These are phyloP conservation scores for Metschnikowia orientalis DNA, from an alignment of 805 yeast genomes.

Conservation along the genomic window DNA sequence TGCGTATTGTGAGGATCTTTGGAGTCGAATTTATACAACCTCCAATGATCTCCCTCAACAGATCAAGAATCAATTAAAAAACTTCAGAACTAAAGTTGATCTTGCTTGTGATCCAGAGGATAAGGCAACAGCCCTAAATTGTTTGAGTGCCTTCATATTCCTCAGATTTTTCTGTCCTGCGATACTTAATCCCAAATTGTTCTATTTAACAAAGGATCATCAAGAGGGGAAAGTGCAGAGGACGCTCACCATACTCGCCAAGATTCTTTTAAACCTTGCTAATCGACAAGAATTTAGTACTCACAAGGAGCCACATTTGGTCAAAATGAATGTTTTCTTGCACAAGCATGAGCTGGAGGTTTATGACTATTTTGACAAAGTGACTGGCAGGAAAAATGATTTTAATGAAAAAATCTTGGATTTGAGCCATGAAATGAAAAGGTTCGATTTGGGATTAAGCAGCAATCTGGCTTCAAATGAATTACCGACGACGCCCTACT, in stretches of 20 bases:
- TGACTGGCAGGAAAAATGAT: slow-evolving; percentile 67
- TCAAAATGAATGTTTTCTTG: slow-evolving; percentile 65
- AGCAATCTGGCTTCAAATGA: slow-evolving; percentile 47
- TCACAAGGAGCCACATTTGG: slow-evolving; percentile 79
- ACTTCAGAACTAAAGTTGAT: slow-evolving; percentile 62
- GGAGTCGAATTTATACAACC: slow-evolving; percentile 62
- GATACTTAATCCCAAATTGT: slow-evolving; percentile 80
- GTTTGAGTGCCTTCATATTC: slow-evolving; percentile 79
- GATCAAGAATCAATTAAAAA: slow-evolving; percentile 59
- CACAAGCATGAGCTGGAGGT: slow-evolving; percentile 53
- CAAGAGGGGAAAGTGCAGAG: slow-evolving; percentile 70
- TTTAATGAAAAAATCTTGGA: slow-evolving; percentile 56
- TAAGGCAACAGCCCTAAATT: slow-evolving; percentile 54
- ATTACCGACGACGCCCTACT: slow-evolving; percentile 62
- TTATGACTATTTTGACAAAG: slow-evolving; percentile 62
- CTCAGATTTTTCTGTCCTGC: slow-evolving; percentile 80
- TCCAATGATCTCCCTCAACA: slow-evolving; percentile 71
- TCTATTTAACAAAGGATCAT: slow-evolving; percentile 65
- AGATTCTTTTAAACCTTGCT: slow-evolving; percentile 72
- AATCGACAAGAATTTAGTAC: slow-evolving; percentile 69
- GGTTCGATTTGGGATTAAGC: slow-evolving; percentile 57
- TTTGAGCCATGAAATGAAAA: slow-evolving; percentile 50
- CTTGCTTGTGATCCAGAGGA: slow-evolving; percentile 55
- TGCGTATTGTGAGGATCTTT: slow-evolving; percentile 51
- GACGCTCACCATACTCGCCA: slow-evolving; percentile 77